phyloP scores from a whole-genome alignment of 2,329 filamentous ascomycete genomes.

The Stenocarpella maydis region DNA sequence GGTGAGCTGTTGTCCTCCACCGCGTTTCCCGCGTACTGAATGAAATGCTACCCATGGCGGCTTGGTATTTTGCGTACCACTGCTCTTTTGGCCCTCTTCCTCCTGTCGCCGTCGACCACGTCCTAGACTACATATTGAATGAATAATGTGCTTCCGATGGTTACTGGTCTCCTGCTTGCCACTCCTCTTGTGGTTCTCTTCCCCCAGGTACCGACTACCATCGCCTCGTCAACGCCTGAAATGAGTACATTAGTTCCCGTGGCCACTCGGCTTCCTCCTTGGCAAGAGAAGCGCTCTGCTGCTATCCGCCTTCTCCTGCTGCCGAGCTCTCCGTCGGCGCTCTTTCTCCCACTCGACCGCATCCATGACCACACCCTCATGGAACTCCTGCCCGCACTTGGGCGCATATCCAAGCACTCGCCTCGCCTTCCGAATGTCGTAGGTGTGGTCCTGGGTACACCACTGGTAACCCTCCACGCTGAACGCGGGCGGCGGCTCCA shows the following conservation, averaged over 20 bases:
- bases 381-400: constrained; percentile 33
- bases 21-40: no score
- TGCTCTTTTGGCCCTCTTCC: no score
- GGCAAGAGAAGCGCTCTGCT: neutral
- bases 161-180: no score
- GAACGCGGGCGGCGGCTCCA: constrained; percentile 39
- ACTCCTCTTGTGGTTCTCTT: no score
- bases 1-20: no score
- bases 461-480: constrained; percentile 39
- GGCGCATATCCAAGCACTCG: constrained; percentile 36
- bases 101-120: no score
- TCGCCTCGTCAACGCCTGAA: neutral
- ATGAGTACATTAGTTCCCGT: neutral
- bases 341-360: constrained; percentile 36
- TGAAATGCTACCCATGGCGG: no score
- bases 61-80: no score
- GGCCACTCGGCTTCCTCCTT: neutral
- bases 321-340: neutral
- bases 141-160: no score
- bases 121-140: no score
- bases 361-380: constrained; percentile 30
- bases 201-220: neutral
- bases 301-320: neutral
- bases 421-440: constrained; percentile 36
- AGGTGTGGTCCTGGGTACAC: constrained; percentile 37